These are phyloP conservation scores for Panaeolus papilionaceus DNA, from an alignment of 768 basidiomycete species.

Conservation along the genomic window DNA sequence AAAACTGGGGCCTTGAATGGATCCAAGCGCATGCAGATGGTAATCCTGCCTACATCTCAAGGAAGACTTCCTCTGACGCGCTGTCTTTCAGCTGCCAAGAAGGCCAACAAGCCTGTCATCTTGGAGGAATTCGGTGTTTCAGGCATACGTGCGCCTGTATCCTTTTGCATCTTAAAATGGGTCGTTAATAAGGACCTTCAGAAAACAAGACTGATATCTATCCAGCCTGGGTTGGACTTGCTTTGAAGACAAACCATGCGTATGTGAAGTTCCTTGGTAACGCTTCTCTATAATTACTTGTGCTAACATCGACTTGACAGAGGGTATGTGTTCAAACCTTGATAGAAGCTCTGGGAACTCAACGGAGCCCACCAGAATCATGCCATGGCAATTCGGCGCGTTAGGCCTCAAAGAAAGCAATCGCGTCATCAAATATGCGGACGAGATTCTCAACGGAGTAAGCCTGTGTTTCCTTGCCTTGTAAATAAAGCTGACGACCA, in stretches of 20 bases:
- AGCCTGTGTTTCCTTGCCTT: constrained; percentile 15
- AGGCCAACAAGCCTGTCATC: constrained; percentile 63
- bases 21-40: constrained; percentile 59
- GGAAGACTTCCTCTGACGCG: background rate
- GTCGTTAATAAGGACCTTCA: constrained; percentile 23
- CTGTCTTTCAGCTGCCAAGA: constrained; percentile 48
- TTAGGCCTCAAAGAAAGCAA: constrained; percentile 56
- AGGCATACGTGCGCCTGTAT: constrained; percentile 43
- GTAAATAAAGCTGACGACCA: background rate
- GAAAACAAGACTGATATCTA: constrained; percentile 58
- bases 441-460: constrained; percentile 55
- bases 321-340: constrained; percentile 31
- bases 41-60: constrained; percentile 22
- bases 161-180: background rate
- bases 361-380: constrained; percentile 41
- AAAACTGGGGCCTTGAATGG: constrained; percentile 63
- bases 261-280: constrained; percentile 31
- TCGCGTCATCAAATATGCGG: constrained; percentile 60
- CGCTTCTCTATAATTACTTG: background rate
- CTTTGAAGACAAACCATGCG: constrained; percentile 57
- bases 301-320: constrained; percentile 21
- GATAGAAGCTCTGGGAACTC: background rate
- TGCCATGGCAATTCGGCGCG: constrained; percentile 66
- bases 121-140: constrained; percentile 68
- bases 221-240: constrained; percentile 54